These are phyloP conservation scores for Trypanosoma cruzi DNA, from an alignment of 208 protist genomes.

Conservation along the genomic window DNA sequence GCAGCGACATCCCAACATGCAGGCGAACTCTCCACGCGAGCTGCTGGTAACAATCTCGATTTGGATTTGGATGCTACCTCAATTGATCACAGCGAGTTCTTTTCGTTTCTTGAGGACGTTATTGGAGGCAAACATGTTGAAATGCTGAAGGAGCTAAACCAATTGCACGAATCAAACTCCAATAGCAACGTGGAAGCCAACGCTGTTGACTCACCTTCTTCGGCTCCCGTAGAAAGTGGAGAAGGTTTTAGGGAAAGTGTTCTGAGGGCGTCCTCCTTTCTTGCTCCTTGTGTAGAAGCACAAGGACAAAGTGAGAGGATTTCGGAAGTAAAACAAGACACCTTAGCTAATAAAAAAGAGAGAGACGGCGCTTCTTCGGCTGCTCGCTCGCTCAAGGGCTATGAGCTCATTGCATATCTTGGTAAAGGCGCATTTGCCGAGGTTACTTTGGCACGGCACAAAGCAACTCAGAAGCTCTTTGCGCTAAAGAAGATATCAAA, in stretches of 20 bases:
- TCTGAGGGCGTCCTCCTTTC: not conserved
- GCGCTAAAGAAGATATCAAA: slow-evolving; percentile 91
- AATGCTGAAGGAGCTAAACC: slow-evolving; percentile 49
- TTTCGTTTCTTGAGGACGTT: slow-evolving; percentile 67
- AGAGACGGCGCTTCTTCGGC: slow-evolving; percentile 38
- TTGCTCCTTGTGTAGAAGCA: not conserved
- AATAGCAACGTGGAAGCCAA: not conserved
- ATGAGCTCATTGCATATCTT: slow-evolving; percentile 88
- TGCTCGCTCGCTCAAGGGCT: slow-evolving; percentile 78
- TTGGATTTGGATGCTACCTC: not conserved
- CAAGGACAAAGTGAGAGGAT: not conserved
- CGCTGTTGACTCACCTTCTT: not conserved
- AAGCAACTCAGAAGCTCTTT: slow-evolving; percentile 65
- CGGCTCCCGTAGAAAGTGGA: not conserved
- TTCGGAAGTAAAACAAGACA: not conserved
- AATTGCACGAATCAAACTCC: not conserved
- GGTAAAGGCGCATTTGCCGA: slow-evolving; percentile 85
- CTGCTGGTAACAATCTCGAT: not conserved
- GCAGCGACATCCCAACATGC: not conserved
- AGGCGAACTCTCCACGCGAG: not conserved
- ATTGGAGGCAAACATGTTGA: slow-evolving; percentile 67
- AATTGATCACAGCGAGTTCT: slow-evolving; percentile 38
- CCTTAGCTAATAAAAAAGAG: not conserved
- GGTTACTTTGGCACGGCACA: slow-evolving; percentile 82
- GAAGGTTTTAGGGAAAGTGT: not conserved